Conservation (phyloP, 257 asterid genomes). For the Thymus mandschuricus region DNA sequence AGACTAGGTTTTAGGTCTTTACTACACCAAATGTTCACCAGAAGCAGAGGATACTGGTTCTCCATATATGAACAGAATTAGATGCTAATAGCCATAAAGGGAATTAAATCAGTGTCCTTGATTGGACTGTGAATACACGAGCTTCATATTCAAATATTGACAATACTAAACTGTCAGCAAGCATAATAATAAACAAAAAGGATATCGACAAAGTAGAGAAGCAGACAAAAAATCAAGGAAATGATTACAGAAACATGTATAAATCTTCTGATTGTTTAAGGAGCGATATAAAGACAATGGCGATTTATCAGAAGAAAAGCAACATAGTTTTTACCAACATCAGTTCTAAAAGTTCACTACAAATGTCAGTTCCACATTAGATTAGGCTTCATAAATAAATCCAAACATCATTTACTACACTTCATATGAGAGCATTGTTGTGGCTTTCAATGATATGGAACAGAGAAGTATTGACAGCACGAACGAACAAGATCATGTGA, state of each 20-base stretch:
- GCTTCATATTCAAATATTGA: neutral
- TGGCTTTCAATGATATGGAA: neutral
- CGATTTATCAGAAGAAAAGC: neutral
- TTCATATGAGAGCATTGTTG: slow-evolving; percentile 8
- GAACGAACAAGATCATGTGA: neutral
- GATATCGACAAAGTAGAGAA: neutral
- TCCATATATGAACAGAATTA: slow-evolving; percentile 4
- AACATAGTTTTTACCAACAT: neutral
- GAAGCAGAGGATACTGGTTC: slow-evolving; percentile 8
- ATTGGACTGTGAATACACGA: neutral
- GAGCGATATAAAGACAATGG: neutral
- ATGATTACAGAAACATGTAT: neutral
- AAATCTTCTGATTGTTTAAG: neutral
- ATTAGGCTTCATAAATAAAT: neutral
- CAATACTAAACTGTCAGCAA: neutral
- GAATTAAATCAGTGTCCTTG: slow-evolving; percentile 3
- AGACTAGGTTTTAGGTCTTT: slow-evolving; percentile 7
- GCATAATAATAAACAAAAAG: slow-evolving; percentile 12
- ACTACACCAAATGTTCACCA: neutral
- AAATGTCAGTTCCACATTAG: neutral
- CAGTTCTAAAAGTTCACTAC: neutral
- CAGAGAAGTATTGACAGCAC: neutral
- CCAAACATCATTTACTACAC: slow-evolving; percentile 1
- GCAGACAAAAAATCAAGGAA: neutral
- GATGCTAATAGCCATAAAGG: neutral